These are phyloP conservation scores for Arthroderma sp. DNA, from an alignment of 2,329 filamentous ascomycete species.

Conservation along the genomic window DNA sequence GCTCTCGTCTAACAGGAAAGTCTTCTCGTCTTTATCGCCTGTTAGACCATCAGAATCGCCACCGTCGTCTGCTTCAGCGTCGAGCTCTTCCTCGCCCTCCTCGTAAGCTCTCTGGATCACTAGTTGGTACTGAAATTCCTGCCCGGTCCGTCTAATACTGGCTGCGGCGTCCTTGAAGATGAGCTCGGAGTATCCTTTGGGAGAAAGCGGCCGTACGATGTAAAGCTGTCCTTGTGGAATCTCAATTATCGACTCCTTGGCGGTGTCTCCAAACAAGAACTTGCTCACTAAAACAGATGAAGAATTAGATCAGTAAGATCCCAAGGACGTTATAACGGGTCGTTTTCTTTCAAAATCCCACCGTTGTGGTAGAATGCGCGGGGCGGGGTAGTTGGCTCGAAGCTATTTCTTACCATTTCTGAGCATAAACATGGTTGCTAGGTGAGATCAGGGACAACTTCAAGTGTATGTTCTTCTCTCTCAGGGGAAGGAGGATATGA, in stretches of 20 bases:
- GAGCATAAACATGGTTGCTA: slow-evolving; percentile 43
- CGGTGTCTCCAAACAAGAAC: slow-evolving; percentile 76
- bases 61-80: slow-evolving; percentile 79
- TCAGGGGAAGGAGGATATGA: too few species aligned
- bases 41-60: slow-evolving; percentile 56
- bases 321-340: too few species aligned
- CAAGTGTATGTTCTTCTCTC: too few species aligned
- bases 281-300: slow-evolving; percentile 56
- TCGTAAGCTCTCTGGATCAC: slow-evolving; percentile 94
- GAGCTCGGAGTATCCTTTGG: slow-evolving; percentile 95
- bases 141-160: slow-evolving; percentile 79
- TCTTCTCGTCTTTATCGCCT: slow-evolving; percentile 88
- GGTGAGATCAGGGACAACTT: too few species aligned
- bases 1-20: slow-evolving; percentile 84
- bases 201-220: slow-evolving; percentile 84
- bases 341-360: slow-evolving; percentile 2
- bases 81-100: slow-evolving; percentile 88
- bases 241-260: slow-evolving; percentile 87
- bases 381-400: slow-evolving; percentile 16
- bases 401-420: slow-evolving; percentile 36
- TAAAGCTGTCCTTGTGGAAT: slow-evolving; percentile 94
- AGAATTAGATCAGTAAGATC: too few species aligned
- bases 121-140: slow-evolving; percentile 94
- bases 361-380: slow-evolving; percentile 10
- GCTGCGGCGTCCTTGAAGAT: slow-evolving; percentile 96